A percentile compares a stretch with the other conserved stretches of the same genome.
These are phyloP conservation scores for Trichosporon ovoides DNA, from an alignment of 1,284 basidiomycete species.

Conservation along the genomic window DNA sequence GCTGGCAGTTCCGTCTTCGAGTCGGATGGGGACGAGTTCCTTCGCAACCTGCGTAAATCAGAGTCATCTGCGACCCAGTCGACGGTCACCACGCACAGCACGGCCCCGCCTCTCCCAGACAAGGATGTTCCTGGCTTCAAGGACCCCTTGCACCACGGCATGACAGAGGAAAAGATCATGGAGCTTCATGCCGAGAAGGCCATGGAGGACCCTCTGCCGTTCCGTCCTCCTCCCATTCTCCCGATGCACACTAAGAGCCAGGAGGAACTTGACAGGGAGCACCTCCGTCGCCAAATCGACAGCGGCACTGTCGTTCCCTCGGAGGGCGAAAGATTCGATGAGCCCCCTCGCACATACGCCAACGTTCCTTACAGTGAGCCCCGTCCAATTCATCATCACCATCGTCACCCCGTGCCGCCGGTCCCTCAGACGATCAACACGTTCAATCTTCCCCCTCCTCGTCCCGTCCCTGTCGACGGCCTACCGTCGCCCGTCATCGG, in stretches of 20 bases:
- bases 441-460: conserved; percentile 1
- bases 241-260: background rate
- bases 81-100: background rate
- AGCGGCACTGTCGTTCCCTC: background rate
- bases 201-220: background rate
- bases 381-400: background rate
- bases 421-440: conserved; percentile 2
- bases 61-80: background rate
- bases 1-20: background rate
- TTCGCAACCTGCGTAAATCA: background rate
- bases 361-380: background rate
- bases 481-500: conserved; percentile 1
- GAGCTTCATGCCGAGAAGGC: background rate
- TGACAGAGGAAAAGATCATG: conserved; percentile 1
- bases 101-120: background rate
- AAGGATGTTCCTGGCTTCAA: conserved; percentile 1
- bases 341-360: background rate
- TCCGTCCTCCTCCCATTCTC: background rate
- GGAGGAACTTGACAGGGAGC: background rate
- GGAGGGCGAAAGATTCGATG: background rate
- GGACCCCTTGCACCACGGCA: background rate
- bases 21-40: background rate
- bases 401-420: background rate
- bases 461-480: background rate
- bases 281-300: background rate